A percentile compares a stretch with the other conserved stretches of the same genome.
phyloP scores from a whole-genome alignment of 768 basidiomycete genomes.

The Lactarius hatsudake region DNA sequence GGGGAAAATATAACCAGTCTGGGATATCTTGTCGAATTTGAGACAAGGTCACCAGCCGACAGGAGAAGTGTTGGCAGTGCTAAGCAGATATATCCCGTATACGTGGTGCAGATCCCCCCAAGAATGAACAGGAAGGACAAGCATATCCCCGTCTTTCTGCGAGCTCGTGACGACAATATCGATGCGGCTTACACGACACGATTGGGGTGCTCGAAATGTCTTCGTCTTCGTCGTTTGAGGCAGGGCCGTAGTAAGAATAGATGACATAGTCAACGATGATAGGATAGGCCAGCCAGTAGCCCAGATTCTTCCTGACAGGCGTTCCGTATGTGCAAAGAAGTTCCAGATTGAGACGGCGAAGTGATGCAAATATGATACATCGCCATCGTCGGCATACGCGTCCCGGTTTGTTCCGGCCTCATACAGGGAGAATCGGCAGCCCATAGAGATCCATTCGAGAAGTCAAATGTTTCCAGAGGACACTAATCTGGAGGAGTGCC shows the following conservation, averaged over 20 bases:
- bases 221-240: background rate
- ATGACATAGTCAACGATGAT: background rate
- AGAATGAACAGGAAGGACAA: background rate
- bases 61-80: background rate
- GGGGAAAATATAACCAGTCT: background rate
- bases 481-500: background rate
- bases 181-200: background rate
- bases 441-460: background rate
- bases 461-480: background rate
- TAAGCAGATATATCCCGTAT: background rate
- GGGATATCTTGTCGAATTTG: background rate
- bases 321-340: background rate
- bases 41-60: background rate
- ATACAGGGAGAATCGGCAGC: background rate
- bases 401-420: background rate
- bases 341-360: background rate
- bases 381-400: conserved; percentile 7
- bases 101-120: background rate
- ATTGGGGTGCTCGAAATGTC: background rate
- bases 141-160: background rate
- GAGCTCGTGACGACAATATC: background rate
- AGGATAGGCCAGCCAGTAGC: background rate
- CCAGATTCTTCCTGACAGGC: background rate
- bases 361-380: background rate
- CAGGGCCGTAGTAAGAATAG: background rate